These are phyloP conservation scores for Aphelidium insulamus DNA, from an alignment of 371 early-diverging fungal species.

Conservation along the genomic window DNA sequence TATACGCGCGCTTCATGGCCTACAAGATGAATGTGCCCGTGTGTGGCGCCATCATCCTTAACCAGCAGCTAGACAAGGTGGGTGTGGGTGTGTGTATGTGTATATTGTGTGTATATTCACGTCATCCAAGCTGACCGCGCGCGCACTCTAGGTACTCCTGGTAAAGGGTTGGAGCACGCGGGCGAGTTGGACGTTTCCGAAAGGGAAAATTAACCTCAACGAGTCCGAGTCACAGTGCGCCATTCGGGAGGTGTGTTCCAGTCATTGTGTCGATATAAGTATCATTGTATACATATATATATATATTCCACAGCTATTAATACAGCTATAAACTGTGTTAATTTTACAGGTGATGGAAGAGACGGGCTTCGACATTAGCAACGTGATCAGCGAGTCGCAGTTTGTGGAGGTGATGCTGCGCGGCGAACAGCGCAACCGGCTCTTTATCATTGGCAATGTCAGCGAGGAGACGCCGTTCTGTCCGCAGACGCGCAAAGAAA, in stretches of 20 bases:
- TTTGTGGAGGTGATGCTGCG: slow-evolving; percentile 57
- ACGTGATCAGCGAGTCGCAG: slow-evolving; percentile 42
- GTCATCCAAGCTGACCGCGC: slow-evolving; percentile 6
- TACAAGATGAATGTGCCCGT: slow-evolving; percentile 96
- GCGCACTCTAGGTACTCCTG: slow-evolving; percentile 31
- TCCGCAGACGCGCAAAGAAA: slow-evolving; percentile 88
- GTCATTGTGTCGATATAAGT: slow-evolving; percentile 1
- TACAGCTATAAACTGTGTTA: neutral
- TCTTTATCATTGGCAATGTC: slow-evolving; percentile 81
- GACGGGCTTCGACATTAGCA: slow-evolving; percentile 78
- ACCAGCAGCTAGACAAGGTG: slow-evolving; percentile 55
- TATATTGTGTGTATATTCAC: no score
- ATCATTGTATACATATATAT: neutral
- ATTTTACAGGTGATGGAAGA: slow-evolving; percentile 68
- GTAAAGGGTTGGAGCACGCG: slow-evolving; percentile 77
- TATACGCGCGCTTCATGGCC: slow-evolving; percentile 72
- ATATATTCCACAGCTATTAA: neutral
- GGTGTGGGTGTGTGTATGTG: no score
- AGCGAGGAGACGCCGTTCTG: slow-evolving; percentile 59
- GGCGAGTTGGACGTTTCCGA: slow-evolving; percentile 91
- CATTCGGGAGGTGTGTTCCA: slow-evolving; percentile 50
- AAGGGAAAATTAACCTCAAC: slow-evolving; percentile 96
- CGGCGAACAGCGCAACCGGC: slow-evolving; percentile 64
- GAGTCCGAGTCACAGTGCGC: slow-evolving; percentile 85
- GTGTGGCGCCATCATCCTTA: slow-evolving; percentile 95